Evolutionary conservation across 1,284 basidiomycete species (phyloP), one percentile per base, ranked within the genome.

Genomic region (Tilletia walkeri): DNA sequence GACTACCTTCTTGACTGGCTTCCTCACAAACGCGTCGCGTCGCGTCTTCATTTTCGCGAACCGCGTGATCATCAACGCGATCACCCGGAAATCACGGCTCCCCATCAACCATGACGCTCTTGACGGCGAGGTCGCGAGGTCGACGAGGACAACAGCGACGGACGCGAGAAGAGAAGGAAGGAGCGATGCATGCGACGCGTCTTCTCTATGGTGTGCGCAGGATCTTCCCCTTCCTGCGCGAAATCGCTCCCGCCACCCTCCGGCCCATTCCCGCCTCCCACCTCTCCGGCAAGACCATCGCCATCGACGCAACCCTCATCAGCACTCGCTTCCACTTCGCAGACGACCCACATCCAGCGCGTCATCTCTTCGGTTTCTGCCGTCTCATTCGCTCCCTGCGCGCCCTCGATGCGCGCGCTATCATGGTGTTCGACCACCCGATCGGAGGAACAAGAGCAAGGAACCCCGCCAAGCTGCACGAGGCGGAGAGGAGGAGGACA

Each of bases 391-490:
- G 65, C 5, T 69, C 75, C n/a, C 66, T 81, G 14, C 73, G 73
- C 7, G 71, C 73, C 24, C 48, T 75, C 65, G 70, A 71, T 38
- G 69, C 95, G 16, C 48, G 71, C 3, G 77, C 79, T 1, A 70
- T 81, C 48, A 78, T 81, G 75, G 74, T 81, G 12, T 81, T 81
- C 49, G 79, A 81, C 67, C 74, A 80, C 36, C 76, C 77, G 1
- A 72, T 73, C 24, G 74, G 59, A 3, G 59, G 59, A 16, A 41
- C 30, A 1, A 24, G 59, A 14, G 59, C 59, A 1, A 38, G 59
- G 36, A 63, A 63, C 34, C 59, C 59, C 4, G 59, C 59, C 59
- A 63, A 63, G 36, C 5, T 63, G 59, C 59, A 39, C 1, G 59
- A 63, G 59, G 59, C 59, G 16, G 59, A 63, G 18, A 38, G 59